Conservation (phyloP, 1,284 basidiomycete genomes). For the Ustilago vetiveriae region DNA sequence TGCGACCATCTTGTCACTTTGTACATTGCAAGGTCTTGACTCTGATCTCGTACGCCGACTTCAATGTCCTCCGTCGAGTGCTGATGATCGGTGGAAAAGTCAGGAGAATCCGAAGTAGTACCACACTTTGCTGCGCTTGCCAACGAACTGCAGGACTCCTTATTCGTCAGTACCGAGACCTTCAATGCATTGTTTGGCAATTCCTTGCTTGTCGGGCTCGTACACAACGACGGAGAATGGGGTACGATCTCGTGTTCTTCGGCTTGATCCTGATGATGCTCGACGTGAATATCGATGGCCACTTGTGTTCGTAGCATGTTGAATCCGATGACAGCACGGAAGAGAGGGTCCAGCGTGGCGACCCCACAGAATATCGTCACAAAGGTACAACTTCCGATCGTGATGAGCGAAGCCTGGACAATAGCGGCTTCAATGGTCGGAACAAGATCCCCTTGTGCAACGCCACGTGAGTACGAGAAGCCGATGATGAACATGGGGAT, state of each 20-base stretch:
- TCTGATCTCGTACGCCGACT: no score
- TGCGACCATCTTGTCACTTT: no score
- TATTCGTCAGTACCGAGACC: no score
- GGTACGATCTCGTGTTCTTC: neutral
- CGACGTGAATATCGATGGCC: conserved; percentile 11
- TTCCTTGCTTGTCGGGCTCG: no score
- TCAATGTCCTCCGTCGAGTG: no score
- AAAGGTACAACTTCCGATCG: conserved; percentile 10
- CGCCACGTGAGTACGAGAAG: neutral
- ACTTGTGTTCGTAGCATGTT: conserved; percentile 10
- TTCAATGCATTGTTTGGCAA: no score
- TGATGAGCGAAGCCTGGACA: neutral
- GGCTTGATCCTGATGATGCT: neutral
- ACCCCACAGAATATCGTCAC: conserved; percentile 20
- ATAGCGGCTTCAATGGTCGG: neutral
- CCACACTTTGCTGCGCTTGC: no score
- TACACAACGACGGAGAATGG: no score
- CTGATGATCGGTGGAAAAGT: no score
- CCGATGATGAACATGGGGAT: conserved; percentile 18
- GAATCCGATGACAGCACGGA: conserved; percentile 27
- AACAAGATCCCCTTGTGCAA: conserved; percentile 3
- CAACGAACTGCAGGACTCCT: no score
- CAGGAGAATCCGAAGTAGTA: no score
- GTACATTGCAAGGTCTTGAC: no score
- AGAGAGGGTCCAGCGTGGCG: conserved; percentile 26